Conservation (phyloP, 2,329 filamentous ascomycete genomes). For the Alternaria incomplexa region DNA sequence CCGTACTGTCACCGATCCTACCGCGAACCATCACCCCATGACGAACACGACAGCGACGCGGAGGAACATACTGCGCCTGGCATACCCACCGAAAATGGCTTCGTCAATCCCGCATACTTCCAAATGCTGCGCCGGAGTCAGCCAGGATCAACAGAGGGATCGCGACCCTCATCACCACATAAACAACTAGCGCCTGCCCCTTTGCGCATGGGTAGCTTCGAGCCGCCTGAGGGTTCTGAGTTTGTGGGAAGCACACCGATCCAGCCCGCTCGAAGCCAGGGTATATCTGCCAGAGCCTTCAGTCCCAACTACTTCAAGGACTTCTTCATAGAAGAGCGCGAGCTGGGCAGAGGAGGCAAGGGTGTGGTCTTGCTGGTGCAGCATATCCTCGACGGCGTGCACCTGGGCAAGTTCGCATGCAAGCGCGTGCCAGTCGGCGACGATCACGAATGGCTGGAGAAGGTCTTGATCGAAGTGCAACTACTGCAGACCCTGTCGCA, state of each 20-base stretch:
- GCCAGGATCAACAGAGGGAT: conserved; percentile 57
- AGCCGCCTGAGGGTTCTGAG: conserved; percentile 57
- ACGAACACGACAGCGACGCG: conserved; percentile 39
- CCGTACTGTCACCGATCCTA: conserved; percentile 87
- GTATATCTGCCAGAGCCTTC: conserved; percentile 86
- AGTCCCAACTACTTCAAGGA: conserved; percentile 90
- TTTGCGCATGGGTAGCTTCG: conserved; percentile 32
- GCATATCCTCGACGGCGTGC: conserved; percentile 88
- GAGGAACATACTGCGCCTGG: conserved; percentile 39
- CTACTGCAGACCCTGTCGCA: conserved; percentile 90
- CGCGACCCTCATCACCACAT: conserved; percentile 57
- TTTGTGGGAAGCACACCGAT: conserved; percentile 55
- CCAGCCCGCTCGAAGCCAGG: conserved; percentile 55
- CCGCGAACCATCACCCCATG: conserved; percentile 51
- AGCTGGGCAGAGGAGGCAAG: conserved; percentile 88
- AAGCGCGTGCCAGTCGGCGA: conserved; percentile 94
- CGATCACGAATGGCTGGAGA: conserved; percentile 93
- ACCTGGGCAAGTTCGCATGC: conserved; percentile 90
- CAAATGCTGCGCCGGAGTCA: conserved; percentile 78
- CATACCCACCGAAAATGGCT: conserved; percentile 62
- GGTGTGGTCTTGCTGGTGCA: conserved; percentile 94
- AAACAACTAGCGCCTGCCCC: conserved; percentile 49
- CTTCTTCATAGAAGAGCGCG: conserved; percentile 89
- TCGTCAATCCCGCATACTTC: conserved; percentile 92
- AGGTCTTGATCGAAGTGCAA: conserved; percentile 91